Percentiles rank a stretch among this genome's conserved stretches.
These are phyloP conservation scores for Gynostemma pentaphyllum DNA, from an alignment of 306 rosid species.

Conservation along the genomic window DNA sequence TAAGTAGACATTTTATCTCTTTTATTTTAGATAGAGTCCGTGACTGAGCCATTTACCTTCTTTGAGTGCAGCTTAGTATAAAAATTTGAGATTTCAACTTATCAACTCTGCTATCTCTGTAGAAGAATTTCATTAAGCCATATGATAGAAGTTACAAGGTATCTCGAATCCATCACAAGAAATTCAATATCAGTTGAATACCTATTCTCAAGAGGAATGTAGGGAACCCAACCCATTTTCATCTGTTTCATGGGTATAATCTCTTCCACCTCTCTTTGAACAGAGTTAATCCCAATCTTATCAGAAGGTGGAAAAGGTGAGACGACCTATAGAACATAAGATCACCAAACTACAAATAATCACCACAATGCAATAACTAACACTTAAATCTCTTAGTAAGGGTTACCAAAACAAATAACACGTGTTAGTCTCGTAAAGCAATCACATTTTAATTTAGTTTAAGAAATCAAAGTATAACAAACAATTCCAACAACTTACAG, in stretches of 20 bases:
- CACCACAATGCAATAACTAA: neutral
- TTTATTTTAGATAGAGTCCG: neutral
- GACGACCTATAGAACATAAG: constrained; percentile 34
- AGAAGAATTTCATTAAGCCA: constrained; percentile 18
- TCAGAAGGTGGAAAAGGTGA: constrained; percentile 88
- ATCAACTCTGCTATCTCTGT: constrained; percentile 65
- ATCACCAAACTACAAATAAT: neutral
- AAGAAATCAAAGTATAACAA: neutral
- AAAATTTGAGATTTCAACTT: constrained; percentile 51
- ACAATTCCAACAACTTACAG: constrained; percentile 34
- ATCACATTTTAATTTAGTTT: neutral
- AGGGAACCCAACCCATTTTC: constrained; percentile 99
- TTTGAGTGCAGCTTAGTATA: constrained; percentile 78
- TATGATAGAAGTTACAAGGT: neutral
- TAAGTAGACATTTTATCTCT: neutral
- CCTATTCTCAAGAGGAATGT: constrained; percentile 55
- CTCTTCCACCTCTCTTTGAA: constrained; percentile 85
- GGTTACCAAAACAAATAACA: neutral
- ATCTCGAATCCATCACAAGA: neutral
- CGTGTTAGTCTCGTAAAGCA: neutral
- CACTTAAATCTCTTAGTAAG: neutral
- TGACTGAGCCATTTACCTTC: constrained; percentile 37
- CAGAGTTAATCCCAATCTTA: constrained; percentile 81
- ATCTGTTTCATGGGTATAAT: constrained; percentile 89
- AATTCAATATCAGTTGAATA: neutral